These are phyloP conservation scores for Calonectria hongkongensis DNA, from an alignment of 2,329 filamentous ascomycete species.

Conservation along the genomic window DNA sequence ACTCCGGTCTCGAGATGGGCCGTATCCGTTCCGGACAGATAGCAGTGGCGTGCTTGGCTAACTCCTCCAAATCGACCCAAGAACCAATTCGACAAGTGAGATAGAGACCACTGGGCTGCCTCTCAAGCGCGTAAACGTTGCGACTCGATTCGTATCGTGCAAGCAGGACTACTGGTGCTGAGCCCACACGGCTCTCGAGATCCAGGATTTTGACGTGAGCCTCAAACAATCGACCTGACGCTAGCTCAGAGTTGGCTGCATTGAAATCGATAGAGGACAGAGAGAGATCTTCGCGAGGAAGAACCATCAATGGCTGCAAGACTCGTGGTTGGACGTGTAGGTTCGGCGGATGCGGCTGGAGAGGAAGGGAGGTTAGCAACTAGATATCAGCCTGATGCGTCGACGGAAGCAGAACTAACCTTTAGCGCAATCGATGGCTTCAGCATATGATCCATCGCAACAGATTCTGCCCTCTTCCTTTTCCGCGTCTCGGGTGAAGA, in stretches of 20 bases:
- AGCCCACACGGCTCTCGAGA: constrained; percentile 75
- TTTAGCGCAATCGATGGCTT: constrained; percentile 72
- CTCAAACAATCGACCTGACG: constrained; percentile 75
- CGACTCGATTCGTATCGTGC: constrained; percentile 74
- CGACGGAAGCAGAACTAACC: constrained; percentile 58
- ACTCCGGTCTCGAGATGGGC: constrained; percentile 44
- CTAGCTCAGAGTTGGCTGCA: constrained; percentile 69
- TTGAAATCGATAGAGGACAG: constrained; percentile 78
- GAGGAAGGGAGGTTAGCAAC: constrained; percentile 27
- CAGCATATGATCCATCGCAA: constrained; percentile 71
- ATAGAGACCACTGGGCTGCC: constrained; percentile 77
- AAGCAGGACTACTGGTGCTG: constrained; percentile 74
- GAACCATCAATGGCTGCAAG: constrained; percentile 76
- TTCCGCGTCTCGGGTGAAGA: constrained; percentile 56
- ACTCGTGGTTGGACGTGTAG: constrained; percentile 72
- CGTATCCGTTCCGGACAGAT: constrained; percentile 57
- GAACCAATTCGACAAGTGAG: constrained; percentile 80
- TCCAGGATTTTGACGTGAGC: constrained; percentile 79
- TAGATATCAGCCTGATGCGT: neutral
- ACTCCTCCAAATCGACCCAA: constrained; percentile 77
- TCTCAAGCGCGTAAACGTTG: constrained; percentile 78
- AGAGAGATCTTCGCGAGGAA: constrained; percentile 76
- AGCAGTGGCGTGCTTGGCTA: constrained; percentile 70
- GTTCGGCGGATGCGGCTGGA: constrained; percentile 74
- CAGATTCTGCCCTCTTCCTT: constrained; percentile 61